These are phyloP conservation scores for Verticillium isaacii DNA, from an alignment of 2,329 filamentous ascomycete genomes.

Conservation along the genomic window DNA sequence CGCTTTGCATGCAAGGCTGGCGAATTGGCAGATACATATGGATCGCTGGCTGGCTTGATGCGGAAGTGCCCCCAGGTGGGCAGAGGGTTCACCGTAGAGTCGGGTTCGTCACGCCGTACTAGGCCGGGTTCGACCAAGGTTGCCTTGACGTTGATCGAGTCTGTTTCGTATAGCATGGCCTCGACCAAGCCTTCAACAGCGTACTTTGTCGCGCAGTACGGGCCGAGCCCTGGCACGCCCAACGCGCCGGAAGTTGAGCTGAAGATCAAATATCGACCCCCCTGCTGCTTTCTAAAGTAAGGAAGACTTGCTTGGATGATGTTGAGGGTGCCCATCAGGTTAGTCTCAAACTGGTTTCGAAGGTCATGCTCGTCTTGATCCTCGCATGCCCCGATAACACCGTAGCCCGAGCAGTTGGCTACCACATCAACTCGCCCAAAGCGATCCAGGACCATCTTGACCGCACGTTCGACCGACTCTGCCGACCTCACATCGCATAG, in stretches of 20 bases:
- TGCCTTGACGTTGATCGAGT: conserved; percentile 85
- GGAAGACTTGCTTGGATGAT: conserved; percentile 87
- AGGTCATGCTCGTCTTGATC: conserved; percentile 95
- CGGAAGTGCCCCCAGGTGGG: conserved; percentile 90
- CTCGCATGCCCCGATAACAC: conserved; percentile 91
- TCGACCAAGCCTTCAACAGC: conserved; percentile 94
- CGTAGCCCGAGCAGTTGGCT: conserved; percentile 91
- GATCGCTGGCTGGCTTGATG: conserved; percentile 78
- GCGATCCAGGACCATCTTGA: conserved; percentile 64
- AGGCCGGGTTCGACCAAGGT: conserved; percentile 90
- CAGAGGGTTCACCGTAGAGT: conserved; percentile 49
- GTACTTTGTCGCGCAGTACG: conserved; percentile 96
- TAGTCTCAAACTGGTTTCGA: conserved; percentile 94
- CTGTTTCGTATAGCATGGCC: conserved; percentile 93
- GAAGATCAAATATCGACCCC: conserved; percentile 88
- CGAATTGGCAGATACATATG: conserved; percentile 71
- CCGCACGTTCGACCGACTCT: conserved; percentile 68
- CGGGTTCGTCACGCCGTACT: conserved; percentile 78
- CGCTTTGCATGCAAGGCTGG: conserved; percentile 85
- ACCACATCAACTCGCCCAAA: conserved; percentile 86
- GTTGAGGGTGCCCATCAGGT: conserved; percentile 92
- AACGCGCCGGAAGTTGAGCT: conserved; percentile 87
- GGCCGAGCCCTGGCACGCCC: conserved; percentile 88
- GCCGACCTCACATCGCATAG: conserved; percentile 86
- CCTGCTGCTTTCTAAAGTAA: conserved; percentile 73